Conservation (phyloP, 2,329 filamentous ascomycete species). For the Tympanopsis confertula region DNA sequence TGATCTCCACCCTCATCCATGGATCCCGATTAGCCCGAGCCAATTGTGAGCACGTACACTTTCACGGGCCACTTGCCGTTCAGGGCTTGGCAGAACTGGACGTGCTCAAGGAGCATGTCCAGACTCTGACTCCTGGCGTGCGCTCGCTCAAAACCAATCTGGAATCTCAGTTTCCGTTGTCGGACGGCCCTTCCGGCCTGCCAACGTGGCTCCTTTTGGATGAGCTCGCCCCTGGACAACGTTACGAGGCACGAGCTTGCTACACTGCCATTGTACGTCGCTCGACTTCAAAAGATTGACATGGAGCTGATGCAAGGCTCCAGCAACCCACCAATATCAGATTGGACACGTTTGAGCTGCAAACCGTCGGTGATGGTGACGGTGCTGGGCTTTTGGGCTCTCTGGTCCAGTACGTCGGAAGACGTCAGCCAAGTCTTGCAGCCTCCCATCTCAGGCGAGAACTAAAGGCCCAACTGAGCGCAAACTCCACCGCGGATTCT, state of each 20-base stretch:
- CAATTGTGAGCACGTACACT: background rate
- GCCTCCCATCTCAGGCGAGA: slow-evolving; percentile 6
- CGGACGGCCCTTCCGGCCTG: slow-evolving; percentile 37
- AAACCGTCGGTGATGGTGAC: slow-evolving; percentile 31
- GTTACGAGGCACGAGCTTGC: slow-evolving; percentile 86
- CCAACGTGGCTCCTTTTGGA: slow-evolving; percentile 73
- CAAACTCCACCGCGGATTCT: background rate
- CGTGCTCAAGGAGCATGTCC: slow-evolving; percentile 49
- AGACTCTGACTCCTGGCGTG: slow-evolving; percentile 46
- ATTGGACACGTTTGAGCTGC: slow-evolving; percentile 52
- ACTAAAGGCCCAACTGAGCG: slow-evolving; percentile 4
- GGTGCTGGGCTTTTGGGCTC: slow-evolving; percentile 52
- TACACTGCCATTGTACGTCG: slow-evolving; percentile 79
- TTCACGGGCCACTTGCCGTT: background rate
- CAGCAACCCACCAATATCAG: slow-evolving; percentile 80
- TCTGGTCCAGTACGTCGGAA: slow-evolving; percentile 47
- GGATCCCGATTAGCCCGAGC: no score
- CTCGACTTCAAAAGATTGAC: slow-evolving; percentile 1
- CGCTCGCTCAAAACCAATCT: slow-evolving; percentile 51
- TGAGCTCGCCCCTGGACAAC: slow-evolving; percentile 53
- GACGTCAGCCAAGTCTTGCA: slow-evolving; percentile 24
- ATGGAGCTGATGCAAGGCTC: background rate
- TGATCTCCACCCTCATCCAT: no score
- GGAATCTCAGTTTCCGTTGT: slow-evolving; percentile 54
- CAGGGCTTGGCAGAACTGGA: slow-evolving; percentile 11